Evolutionary conservation across 1,284 basidiomycete species (phyloP), one percentile per base, ranked within the genome.

Genomic region (Melampsora americana): DNA sequence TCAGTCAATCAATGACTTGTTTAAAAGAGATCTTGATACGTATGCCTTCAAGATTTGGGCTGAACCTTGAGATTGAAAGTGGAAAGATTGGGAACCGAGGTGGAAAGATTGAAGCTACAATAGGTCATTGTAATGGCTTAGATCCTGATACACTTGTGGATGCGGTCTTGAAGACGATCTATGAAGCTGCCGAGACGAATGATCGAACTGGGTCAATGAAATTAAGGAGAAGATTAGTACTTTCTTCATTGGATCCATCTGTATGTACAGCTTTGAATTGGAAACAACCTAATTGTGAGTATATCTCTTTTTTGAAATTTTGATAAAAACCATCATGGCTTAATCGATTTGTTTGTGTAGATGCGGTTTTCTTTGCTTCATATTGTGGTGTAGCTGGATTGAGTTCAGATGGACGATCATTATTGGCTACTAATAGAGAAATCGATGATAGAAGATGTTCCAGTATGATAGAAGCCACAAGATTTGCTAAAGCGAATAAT

Each of bases 351-450:
- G 0, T 44, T 56, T 69, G 62, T 56, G 5, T 67, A 77, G 78
- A 97, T 86, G 93, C 96, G 69, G 95, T 99, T 39, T 96, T 99
- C 84, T 92, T 98, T 83, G 90, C 90, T 9, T 91, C 91, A 14
- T 89, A 89, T 81, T 96, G 94, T 82, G 93, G 93, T 60, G 87
- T 90, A 77, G 85, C 86, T 48, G 81, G 83, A 7, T 69, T 56
- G 64, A 69, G 68, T 53, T 65, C 68, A 26, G 30, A 65, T 5
- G 32, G 42, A 14, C 48, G 59, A 23, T 48, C 64, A 50, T 46
- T 81, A 84, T 78, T 83, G 2, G 83, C 85, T 0, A 83, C 84
- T 16, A 81, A 83, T 9, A 83, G 84, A 14, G 80, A 83, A 77
- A 85, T 86, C 79, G 83, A 83, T 14, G 87, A 88, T 80, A 80